These are phyloP conservation scores for Monosporascus ibericus DNA, from an alignment of 2,329 filamentous ascomycete genomes.

Conservation along the genomic window DNA sequence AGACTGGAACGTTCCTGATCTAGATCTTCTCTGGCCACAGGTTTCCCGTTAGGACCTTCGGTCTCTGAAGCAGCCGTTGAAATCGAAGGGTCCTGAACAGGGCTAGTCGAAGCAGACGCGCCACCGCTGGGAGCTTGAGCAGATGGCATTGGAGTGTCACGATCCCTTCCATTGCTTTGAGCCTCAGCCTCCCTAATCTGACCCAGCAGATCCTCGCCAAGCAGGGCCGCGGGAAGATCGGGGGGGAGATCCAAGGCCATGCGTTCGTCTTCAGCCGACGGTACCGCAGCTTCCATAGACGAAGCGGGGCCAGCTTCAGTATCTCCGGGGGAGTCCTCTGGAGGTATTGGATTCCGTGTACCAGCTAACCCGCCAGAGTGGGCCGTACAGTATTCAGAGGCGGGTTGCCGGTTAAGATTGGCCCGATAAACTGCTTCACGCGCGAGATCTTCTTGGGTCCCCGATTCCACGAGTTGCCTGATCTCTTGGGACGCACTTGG, in stretches of 20 bases:
- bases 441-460: constrained; percentile 49
- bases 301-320: constrained; percentile 28
- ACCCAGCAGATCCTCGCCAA: constrained; percentile 20
- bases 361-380: constrained; percentile 53
- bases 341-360: constrained; percentile 60
- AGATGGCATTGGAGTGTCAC: constrained; percentile 16
- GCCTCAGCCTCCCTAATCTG: constrained; percentile 11
- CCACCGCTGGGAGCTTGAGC: constrained; percentile 18
- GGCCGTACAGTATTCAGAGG: constrained; percentile 70
- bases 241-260: constrained; percentile 21
- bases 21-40: constrained; percentile 68
- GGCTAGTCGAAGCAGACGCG: constrained; percentile 16
- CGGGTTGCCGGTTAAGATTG: constrained; percentile 55
- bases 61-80: constrained; percentile 10
- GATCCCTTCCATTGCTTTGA: constrained; percentile 9
- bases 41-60: constrained; percentile 17
- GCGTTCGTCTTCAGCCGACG: constrained; percentile 12
- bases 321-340: constrained; percentile 38
- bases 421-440: constrained; percentile 79
- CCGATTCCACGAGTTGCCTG: constrained; percentile 26
- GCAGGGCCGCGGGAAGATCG: constrained; percentile 16
- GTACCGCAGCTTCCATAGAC: constrained; percentile 22
- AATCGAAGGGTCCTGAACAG: constrained; percentile 12
- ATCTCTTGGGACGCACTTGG: constrained; percentile 20
- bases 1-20: constrained; percentile 69